Evolutionary conservation across 2,329 filamentous ascomycete genomes (phyloP), one percentile per base, ranked within the genome.

Genomic region (Penicillium frequentans): DNA sequence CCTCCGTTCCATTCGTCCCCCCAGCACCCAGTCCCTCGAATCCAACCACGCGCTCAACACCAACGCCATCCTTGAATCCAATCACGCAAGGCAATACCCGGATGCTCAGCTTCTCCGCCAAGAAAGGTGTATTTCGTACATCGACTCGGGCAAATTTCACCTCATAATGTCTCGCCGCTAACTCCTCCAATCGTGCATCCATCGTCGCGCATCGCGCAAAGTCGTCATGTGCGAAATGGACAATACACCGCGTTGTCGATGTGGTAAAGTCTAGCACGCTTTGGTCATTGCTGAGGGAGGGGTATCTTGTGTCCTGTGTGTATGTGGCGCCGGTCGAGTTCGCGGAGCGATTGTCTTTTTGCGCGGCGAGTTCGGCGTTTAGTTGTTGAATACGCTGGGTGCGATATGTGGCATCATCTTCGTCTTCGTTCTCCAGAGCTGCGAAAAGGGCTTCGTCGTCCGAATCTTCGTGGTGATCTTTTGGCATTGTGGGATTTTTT

Each of bases 161-260:
- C 53, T 78, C 76, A 52, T 75, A 68, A 58, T 79, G 76, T 33
- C 59, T 66, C 44, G 64, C 58, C 23, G 76, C 74, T 35, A 80
- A 68, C 24, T 79, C 73, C 49, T 80, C 75, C 11, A 87, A 75
- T 68, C 84, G 83, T 49, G 75, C 75, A 67, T 87, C 85, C 85
- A 88, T 88, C 54, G 84, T 80, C 11, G 75, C 73, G 71, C 85
- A 88, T 54, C 85, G 81, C 21, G 81, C 78, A 70, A 88, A 88
- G 66, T 87, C 85, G 3, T 84, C 79, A 66, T 87, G 86, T 69
- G 82, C 84, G 70, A 88, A 88, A 68, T 88, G 85, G 24, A 87
- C 81, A 1, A 87, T 77, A 64, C 82, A 86, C 26, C 81, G 73
- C 58, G 83, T 79, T 13, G 80, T 81, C 48, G 79, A 77, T 8